Evolutionary conservation across 345 rosid species (phyloP), one percentile per base, ranked within the genome.

Genomic region (Heritiera littoralis): DNA sequence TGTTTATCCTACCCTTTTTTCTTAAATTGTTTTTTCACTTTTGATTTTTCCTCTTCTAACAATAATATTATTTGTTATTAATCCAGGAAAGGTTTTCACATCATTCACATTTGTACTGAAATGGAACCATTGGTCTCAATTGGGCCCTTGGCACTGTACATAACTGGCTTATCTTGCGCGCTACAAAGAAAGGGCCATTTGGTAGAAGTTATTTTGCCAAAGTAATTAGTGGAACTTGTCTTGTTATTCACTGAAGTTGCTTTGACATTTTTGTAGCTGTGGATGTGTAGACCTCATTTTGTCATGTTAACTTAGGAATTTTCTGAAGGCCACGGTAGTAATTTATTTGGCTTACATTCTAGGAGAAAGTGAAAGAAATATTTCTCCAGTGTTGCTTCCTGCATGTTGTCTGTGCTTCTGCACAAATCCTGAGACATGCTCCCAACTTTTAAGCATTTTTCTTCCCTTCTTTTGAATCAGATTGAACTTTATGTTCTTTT

Each of bases 151-250:
- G 92, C 94, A 58, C 84, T 91, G n/a, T 90, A 92, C 81, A 85
- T 93, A 60, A 88, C 90, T 51, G 88, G 91, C 80, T 49, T 93
- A 77, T 88, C 91, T 79, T 43, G 69, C 74, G 92, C 92, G 3
- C 88, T 93, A 30, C 98, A 88, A 80, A 85, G 83, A 74, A 87
- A 89, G 64, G 98, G 93, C 74, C 92, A 89, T 81, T 75, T 87
- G 73, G 98, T 90, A 81, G 97, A 93, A 87, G 95, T 93, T 87
- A 89, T 93, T 83, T 81, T 93, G 78, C 98, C 98, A 61, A 93
- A 88, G 98, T 92, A 89, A 86, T 72, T 63, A 51, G 23, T 30
- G 65, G 10, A 49, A 65, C 58, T 51, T 18, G 7, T 52, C 20
- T 70, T 23, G 46, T 81, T 71, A 63, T 79, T 52, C 49, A 20